A percentile compares a stretch with the other conserved stretches of the same genome.
Evolutionary conservation across 2,329 filamentous ascomycete genomes (phyloP).

Genomic region (Capronia americana): DNA sequence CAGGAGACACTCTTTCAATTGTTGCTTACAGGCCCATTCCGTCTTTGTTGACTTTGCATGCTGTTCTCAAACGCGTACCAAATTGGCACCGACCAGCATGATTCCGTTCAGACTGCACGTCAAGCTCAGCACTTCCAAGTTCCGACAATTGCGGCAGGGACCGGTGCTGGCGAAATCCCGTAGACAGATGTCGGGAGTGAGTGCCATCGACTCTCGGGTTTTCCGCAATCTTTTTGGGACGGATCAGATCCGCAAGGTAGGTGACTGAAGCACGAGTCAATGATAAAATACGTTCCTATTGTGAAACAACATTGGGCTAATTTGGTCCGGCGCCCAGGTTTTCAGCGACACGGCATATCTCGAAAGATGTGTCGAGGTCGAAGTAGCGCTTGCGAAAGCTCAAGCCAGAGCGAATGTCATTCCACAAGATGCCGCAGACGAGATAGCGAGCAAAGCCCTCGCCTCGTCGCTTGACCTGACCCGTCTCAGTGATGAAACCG

Average conservation of each 20-base stretch:
- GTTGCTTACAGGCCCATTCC: background rate
- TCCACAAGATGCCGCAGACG: slow-evolving; percentile 16
- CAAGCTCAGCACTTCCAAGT: background rate
- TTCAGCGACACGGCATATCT: slow-evolving; percentile 41
- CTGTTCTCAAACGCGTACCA: background rate
- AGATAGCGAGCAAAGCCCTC: background rate
- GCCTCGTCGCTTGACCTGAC: background rate
- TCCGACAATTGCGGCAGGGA: background rate
- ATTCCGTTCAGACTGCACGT: background rate
- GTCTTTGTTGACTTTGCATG: background rate
- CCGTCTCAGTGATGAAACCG: slow-evolving; percentile 34
- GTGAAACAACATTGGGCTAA: background rate
- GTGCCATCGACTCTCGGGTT: slow-evolving; percentile 33
- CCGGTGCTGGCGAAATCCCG: background rate
- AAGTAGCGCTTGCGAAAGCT: slow-evolving; percentile 40
- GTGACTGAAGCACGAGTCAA: background rate
- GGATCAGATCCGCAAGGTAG: slow-evolving; percentile 35
- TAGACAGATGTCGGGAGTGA: background rate
- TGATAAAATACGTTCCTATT: background rate
- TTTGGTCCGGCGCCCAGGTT: slow-evolving; percentile 14
- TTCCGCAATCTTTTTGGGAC: slow-evolving; percentile 42
- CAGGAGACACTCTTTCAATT: background rate
- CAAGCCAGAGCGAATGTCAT: slow-evolving; percentile 38
- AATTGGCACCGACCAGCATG: background rate
- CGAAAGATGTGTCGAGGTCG: slow-evolving; percentile 34